Evolutionary conservation across 2,329 filamentous ascomycete genomes (phyloP).

Genomic region (Helotiales sp.): DNA sequence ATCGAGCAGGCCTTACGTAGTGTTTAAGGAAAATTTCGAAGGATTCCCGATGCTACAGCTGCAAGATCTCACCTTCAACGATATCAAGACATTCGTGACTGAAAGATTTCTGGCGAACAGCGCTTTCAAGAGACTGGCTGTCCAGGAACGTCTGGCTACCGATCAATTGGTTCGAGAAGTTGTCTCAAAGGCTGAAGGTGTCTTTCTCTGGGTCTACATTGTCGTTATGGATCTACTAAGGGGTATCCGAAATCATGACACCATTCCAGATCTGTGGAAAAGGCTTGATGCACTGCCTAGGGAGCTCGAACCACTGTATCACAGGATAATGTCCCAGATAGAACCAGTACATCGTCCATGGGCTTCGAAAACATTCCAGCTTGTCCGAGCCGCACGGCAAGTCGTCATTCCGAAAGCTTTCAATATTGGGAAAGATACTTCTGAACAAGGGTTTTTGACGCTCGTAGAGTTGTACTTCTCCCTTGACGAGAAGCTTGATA

Average conservation of each 20-base stretch:
- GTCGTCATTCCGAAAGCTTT: background rate
- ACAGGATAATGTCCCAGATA: background rate
- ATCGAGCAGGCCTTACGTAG: background rate
- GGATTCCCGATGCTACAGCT: conserved; percentile 17
- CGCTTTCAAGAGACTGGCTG: conserved; percentile 9
- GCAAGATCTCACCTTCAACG: conserved; percentile 24
- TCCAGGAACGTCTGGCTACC: background rate
- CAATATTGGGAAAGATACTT: background rate
- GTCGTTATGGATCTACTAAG: conserved; percentile 16
- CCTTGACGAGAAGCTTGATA: background rate
- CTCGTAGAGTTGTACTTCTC: background rate
- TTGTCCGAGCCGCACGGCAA: background rate
- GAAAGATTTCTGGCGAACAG: conserved; percentile 15
- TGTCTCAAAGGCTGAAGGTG: conserved; percentile 15
- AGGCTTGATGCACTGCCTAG: background rate
- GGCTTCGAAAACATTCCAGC: background rate
- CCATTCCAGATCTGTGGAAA: conserved; percentile 6
- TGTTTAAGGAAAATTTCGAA: conserved; percentile 20
- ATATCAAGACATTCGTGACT: conserved; percentile 24
- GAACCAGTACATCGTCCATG: background rate
- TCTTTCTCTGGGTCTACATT: conserved; percentile 27
- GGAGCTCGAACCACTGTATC: background rate
- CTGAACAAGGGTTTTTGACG: background rate
- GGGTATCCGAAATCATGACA: conserved; percentile 14
- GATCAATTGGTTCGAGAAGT: conserved; percentile 4